These are phyloP conservation scores for Casaregolazyma lundiana DNA, from an alignment of 1,139 yeast species.

Conservation along the genomic window DNA sequence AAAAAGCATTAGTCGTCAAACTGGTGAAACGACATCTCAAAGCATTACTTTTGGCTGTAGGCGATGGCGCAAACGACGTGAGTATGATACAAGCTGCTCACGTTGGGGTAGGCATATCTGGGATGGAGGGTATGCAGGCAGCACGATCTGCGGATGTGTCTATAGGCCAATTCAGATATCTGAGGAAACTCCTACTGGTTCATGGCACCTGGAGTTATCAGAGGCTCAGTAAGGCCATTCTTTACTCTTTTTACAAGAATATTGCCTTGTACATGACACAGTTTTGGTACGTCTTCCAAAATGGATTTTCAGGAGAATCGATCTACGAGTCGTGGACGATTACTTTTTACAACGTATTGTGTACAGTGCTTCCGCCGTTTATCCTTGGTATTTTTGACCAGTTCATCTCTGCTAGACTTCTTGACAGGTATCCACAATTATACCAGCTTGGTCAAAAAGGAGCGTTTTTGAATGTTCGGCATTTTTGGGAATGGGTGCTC, in stretches of 20 bases:
- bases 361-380: conserved; percentile 93
- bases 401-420: conserved; percentile 82
- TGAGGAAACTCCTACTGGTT: conserved; percentile 76
- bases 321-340: conserved; percentile 97
- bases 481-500: conserved; percentile 96
- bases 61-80: conserved; percentile 98
- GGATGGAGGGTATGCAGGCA: conserved; percentile 99
- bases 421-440: conserved; percentile 88
- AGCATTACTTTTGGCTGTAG: conserved; percentile 82
- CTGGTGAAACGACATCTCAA: conserved; percentile 73
- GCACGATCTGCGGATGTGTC: conserved; percentile 97
- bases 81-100: conserved; percentile 99
- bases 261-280: conserved; percentile 95
- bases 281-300: conserved; percentile 93
- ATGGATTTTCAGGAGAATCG: conserved; percentile 93
- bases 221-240: conserved; percentile 83
- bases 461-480: conserved; percentile 80
- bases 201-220: conserved; percentile 99
- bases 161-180: conserved; percentile 88
- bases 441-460: conserved; percentile 88
- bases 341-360: conserved; percentile 91
- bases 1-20: conserved; percentile 92
- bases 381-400: conserved; percentile 96
- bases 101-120: conserved; percentile 97
- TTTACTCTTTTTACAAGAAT: conserved; percentile 93